Evolutionary conservation across 805 yeast genomes (phyloP), one percentile per base, ranked within the genome.

Genomic region (Wickerhamiella cacticola): DNA sequence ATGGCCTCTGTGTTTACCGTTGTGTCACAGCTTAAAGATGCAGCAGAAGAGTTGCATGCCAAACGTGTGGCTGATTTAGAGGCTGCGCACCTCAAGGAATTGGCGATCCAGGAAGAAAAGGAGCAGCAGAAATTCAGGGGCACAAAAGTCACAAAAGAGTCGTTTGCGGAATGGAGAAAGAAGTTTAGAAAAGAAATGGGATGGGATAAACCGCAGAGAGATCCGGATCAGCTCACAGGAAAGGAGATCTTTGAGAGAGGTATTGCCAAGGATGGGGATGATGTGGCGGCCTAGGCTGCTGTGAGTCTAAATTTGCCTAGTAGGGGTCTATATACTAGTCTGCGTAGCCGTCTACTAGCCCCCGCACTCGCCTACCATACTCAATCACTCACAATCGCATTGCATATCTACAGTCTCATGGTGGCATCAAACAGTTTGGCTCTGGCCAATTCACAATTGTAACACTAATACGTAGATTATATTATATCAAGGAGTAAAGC

Each of bases 51-150:
- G 21, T 58, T 76, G 53, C 83, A 85, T 58, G 74, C 71, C 24
- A 64, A 69, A n/a, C 79, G 80, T 54, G 68, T 82, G 41, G 67
- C 69, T 13, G 57, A 54, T 5, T 70, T 67, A 31, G 88, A 84
- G 57, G 70, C 71, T 48, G 64, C 65, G 52, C 73, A 79, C 55
- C 86, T 84, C 52, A 68, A 71, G 45, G 74, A 72, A 52, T 65
- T 82, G 16, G 67, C 71, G 45, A 78, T 71, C 19, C 77, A 76
- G 53, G 97, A 92, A 62, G 72, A 70, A 56, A 80, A 80, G 63
- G 96, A 87, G 61, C 94, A 86, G 62, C 80, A 80, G 62, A 92
- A 92, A 64, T 89, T 89, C 65, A 70, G 72, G 35, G 98, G 98
- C 29, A 92, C 97, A 1, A 76, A 82, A 48, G 96, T 89, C 5